These are phyloP conservation scores for Amanita thiersii DNA, from an alignment of 768 basidiomycete genomes.

Conservation along the genomic window DNA sequence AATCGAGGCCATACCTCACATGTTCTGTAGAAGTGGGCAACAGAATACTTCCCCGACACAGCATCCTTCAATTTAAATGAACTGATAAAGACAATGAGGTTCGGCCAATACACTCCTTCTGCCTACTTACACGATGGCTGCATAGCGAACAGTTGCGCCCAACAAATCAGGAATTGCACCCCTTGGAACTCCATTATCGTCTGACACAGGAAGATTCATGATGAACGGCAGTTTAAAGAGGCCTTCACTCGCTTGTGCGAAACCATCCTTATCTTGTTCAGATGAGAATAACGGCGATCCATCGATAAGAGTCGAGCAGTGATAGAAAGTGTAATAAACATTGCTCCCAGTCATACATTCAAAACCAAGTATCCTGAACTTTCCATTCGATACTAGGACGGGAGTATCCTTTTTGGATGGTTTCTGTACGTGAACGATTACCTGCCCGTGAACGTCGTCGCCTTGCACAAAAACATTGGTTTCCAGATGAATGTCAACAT, in stretches of 20 bases:
- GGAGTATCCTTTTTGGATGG: slow-evolving; percentile 45
- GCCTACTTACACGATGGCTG: slow-evolving; percentile 63
- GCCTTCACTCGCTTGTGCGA: slow-evolving; percentile 55
- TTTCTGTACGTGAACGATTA: slow-evolving; percentile 58
- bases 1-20: slow-evolving; percentile 77
- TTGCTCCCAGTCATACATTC: slow-evolving; percentile 56
- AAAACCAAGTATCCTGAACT: slow-evolving; percentile 78
- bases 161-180: slow-evolving; percentile 46
- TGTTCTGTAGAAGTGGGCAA: slow-evolving; percentile 85
- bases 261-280: slow-evolving; percentile 51
- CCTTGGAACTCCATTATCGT: slow-evolving; percentile 45
- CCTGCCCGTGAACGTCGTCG: slow-evolving; percentile 55
- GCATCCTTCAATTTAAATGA: slow-evolving; percentile 71
- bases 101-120: slow-evolving; percentile 2
- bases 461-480: slow-evolving; percentile 77
- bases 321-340: slow-evolving; percentile 76
- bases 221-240: slow-evolving; percentile 65
- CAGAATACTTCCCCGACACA: slow-evolving; percentile 50
- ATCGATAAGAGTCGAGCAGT: slow-evolving; percentile 51
- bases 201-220: slow-evolving; percentile 54
- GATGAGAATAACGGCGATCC: slow-evolving; percentile 38
- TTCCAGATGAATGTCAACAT: slow-evolving; percentile 74
- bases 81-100: slow-evolving; percentile 23
- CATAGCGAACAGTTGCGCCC: slow-evolving; percentile 67
- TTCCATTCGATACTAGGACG: slow-evolving; percentile 64